Base-by-base conservation (phyloP, 331 rosid species). In the Rosa hybrid region DNA sequence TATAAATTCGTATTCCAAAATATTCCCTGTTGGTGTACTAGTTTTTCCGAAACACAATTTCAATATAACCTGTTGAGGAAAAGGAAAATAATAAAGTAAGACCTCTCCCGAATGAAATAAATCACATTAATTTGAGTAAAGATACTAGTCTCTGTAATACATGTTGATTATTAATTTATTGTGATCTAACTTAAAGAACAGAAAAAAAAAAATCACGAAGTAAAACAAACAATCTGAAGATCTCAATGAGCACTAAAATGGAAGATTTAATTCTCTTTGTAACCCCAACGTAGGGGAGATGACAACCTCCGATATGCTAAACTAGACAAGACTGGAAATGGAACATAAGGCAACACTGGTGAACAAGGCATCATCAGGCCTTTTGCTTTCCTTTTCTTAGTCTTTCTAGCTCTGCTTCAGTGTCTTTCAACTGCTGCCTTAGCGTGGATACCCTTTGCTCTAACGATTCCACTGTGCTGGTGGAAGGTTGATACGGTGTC, bases 381-480 rank as follows among this genome's bases (percentile, higher is more conserved):
- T 68, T 75, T 72, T 82, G 76, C 76, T 85, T 86, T 77, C 90
- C 89, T 72, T 75, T 88, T 84, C 84, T 84, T 69, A 85, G 80
- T 86, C 76, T 89, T 77, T 88, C 97, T 78, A 92, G 84, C 74
- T 91, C 94, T 73, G 87, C 83, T 87, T 96, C 97, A 0, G 97
- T 90, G 1, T 90, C 91, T 34, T 75, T 79, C 88, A 96, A 84
- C 85, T 85, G 94, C 74, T 25, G 86, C 81, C 81, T 82, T 74
- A 96, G 83, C 0, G 81, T 44, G 46, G 92, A 64, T 78, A 96
- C 78, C 78, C 81, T 91, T 51, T 60, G 83, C 90, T 96, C 92
- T 77, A 93, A 71, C 39, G 88, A 84, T 81, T 91, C 98, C 85
- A 84, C 87, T 5, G 79, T 81, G 82, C 89, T 69, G 39, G 42